A percentile compares a stretch with the other conserved stretches of the same genome.
Evolutionary conservation across 2,329 filamentous ascomycete genomes (phyloP).

Genomic region (Colletotrichum higginsianum): DNA sequence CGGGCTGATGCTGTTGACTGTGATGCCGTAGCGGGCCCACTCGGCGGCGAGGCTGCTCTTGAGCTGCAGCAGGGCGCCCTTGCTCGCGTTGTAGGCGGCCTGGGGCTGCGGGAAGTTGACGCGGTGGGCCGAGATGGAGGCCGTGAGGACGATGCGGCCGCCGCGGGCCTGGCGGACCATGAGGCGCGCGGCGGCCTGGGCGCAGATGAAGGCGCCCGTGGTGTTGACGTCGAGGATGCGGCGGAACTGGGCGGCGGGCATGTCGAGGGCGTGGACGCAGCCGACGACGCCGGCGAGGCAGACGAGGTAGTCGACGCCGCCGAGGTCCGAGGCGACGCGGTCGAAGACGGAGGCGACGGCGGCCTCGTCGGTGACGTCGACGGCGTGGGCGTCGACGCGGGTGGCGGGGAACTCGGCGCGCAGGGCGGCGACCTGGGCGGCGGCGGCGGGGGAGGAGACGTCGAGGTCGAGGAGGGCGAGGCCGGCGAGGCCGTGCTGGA

Average conservation of each 20-base stretch:
- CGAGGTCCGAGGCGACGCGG: constrained; percentile 77
- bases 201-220: constrained; percentile 78
- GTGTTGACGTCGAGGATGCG: constrained; percentile 79
- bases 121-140: constrained; percentile 77
- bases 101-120: constrained; percentile 84
- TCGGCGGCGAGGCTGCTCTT: constrained; percentile 79
- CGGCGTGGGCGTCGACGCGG: constrained; percentile 64
- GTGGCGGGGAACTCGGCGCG: constrained; percentile 67
- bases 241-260: constrained; percentile 71
- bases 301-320: constrained; percentile 65
- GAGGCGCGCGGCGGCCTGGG: constrained; percentile 72
- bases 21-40: constrained; percentile 79
- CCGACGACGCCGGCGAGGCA: constrained; percentile 80
- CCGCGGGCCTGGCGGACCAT: constrained; percentile 67
- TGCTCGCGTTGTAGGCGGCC: constrained; percentile 79
- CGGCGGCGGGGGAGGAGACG: constrained; percentile 54
- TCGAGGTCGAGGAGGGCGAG: constrained; percentile 74
- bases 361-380: constrained; percentile 70
- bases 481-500: constrained; percentile 76
- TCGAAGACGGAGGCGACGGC: constrained; percentile 71
- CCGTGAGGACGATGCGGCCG: constrained; percentile 76
- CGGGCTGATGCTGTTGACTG: constrained; percentile 79
- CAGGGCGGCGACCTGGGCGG: constrained; percentile 58
- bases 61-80: constrained; percentile 76
- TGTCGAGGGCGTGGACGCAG: constrained; percentile 73